Base-by-base conservation (phyloP, 139 green algal species). In the Pseudopediastrum boryanum region DNA sequence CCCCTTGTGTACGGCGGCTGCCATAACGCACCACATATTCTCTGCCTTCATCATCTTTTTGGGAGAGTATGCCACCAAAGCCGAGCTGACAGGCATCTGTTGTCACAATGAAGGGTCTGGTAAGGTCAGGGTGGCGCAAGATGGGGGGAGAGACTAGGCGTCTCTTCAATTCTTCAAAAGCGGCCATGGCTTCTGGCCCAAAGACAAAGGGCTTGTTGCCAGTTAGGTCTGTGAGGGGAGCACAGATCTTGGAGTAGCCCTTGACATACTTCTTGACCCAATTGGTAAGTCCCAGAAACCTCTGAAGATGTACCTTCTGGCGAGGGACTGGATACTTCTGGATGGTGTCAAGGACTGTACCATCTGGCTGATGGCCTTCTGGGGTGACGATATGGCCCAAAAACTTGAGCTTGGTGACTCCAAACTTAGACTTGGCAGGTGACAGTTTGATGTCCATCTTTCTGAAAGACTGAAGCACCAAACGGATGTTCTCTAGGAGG, bases 41-140 rank as follows among this genome's bases (percentile, higher is more conserved):
- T 19, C 48, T 58, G 16, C 48, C 48, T 58, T 58, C 48, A n/a
- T 58, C 48, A 58, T 58, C 48, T 19, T 58, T 58, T 58, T 58
- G 48, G 48, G 48, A 58, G 16, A 58, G 48, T 16, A 58, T 58
- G 13, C 48, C 48, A 19, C 48, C 48, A 58, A 58, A n/a, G 13
- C 16, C 48, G 48, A 19, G 16, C 48, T n/a, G 13, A 19, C 48
- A n/a, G 48, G 13, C 16, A 58, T 58, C 48, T 16, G 48, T 58
- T 19, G 48, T 58, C 16, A 58, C 16, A 19, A 58, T 58, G 19
- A 58, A 58, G 13, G 48, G 48, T 16, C 16, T 16, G 16, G 13
- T 19, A 58, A 58, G 19, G 19, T 58, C 48, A 58, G 48, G 48
- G 16, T 19, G 48, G 16, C 48, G 13, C 16, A 58, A 19, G 13